A percentile compares a stretch with the other conserved stretches of the same genome.
Evolutionary conservation across 345 rosid species (phyloP).

Genomic region (Camelina hispida): DNA sequence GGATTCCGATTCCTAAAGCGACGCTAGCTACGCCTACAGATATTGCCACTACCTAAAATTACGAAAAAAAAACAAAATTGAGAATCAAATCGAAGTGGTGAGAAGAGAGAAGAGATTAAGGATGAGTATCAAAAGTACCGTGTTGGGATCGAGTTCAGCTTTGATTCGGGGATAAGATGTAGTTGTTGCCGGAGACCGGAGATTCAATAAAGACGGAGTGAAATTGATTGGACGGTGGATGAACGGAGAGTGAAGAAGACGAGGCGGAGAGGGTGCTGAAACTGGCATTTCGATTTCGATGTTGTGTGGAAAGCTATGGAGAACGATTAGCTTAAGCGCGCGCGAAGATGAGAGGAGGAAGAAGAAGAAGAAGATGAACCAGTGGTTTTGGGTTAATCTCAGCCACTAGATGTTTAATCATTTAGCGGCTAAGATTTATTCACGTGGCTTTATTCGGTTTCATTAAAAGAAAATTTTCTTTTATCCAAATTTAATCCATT

Average conservation of each 20-base stretch:
- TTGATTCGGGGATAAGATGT: conserved; percentile 59
- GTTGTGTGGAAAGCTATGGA: conserved; percentile 10
- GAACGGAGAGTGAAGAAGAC: conserved; percentile 67
- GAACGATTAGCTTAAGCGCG: conserved; percentile 33
- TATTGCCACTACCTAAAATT: conserved; percentile 69
- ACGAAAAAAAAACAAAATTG: background rate
- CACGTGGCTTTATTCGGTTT: conserved; percentile 26
- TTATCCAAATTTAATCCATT: background rate
- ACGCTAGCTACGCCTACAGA: conserved; percentile 85
- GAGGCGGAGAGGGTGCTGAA: conserved; percentile 50
- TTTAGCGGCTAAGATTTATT: conserved; percentile 15
- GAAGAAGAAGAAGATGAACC: background rate
- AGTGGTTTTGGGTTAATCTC: conserved; percentile 37
- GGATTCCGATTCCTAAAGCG: conserved; percentile 85
- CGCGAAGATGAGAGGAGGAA: conserved; percentile 39
- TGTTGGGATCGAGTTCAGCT: conserved; percentile 87
- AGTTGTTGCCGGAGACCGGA: conserved; percentile 46
- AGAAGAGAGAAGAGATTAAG: background rate
- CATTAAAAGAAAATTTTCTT: background rate
- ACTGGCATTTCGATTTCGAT: conserved; percentile 49
- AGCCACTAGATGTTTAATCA: conserved; percentile 31
- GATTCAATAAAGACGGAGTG: conserved; percentile 47
- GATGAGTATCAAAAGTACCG: conserved; percentile 50
- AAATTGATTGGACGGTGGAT: conserved; percentile 54
- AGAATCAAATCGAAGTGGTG: background rate